Evolutionary conservation across 345 rosid species (phyloP), one percentile per base, ranked within the genome.

Genomic region (Hypericum perforatum): DNA sequence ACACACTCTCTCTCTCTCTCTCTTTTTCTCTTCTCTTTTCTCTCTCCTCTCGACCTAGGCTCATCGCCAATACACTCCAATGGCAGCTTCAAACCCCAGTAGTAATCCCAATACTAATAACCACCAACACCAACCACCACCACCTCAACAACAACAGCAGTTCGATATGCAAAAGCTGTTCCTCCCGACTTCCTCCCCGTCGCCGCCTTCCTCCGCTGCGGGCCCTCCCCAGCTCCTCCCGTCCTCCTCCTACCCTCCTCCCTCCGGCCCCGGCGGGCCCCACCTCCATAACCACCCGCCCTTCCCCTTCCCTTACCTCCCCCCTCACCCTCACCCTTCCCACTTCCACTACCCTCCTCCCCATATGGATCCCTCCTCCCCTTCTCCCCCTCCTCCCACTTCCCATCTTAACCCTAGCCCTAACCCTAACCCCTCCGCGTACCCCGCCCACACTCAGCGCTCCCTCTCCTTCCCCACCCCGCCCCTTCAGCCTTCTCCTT

Each of bases 201-300:
- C n/a, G n/a, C n/a, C n/a, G n/a, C n/a, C n/a, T n/a, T n/a, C 50
- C 22, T 0, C 50, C 50, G 14, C 9, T 29, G 6, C 22, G 22
- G 50, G 4, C 50, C 22, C 15, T 11, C 22, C 50, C 12, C 29
- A 13, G 8, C 55, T 56, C 69, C 77, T 80, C 3, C 81, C 78
- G 7, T 75, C 82, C 2, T 79, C 84, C 53, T 86, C 82, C 14
- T 78, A 72, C 45, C 94, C 89, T 61, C 76, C 82, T 6, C 75
- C 88, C 39, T 7, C 84, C 43, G 67, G 76, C 7, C 72, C 89
- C n/a, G n/a, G n/a, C n/a, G n/a, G n/a, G n/a, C n/a, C n/a, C n/a
- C n/a, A n/a, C 51, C 37, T 6, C 43, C 54, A 6, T 48, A 74
- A 62, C 64, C 72, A 64, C 16, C 80, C 72, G 52, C 70, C 75